Evolutionary conservation across 2,329 filamentous ascomycete species (phyloP).

Genomic region (Ascochyta rabiei): DNA sequence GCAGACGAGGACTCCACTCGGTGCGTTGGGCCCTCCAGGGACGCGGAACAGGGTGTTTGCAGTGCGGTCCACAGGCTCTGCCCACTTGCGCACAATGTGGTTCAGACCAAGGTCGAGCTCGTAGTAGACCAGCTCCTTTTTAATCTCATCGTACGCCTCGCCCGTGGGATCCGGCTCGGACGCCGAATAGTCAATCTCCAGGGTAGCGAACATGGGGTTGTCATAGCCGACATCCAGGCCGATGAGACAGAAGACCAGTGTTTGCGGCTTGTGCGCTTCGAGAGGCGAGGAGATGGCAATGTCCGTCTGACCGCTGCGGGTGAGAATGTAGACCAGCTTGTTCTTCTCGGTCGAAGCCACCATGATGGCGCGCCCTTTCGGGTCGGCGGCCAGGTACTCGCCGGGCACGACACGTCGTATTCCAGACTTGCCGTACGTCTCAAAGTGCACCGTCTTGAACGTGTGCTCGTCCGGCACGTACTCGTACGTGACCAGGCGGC

Average conservation of each 20-base stretch:
- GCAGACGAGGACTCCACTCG: constrained; percentile 93
- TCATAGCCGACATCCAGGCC: constrained; percentile 95
- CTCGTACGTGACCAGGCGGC: constrained; percentile 91
- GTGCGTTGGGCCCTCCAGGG: constrained; percentile 89
- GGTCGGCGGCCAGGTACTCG: constrained; percentile 94
- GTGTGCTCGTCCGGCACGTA: constrained; percentile 85
- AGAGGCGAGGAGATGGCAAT: constrained; percentile 96
- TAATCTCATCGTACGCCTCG: constrained; percentile 77
- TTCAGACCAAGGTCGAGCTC: constrained; percentile 96
- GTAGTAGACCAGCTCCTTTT: constrained; percentile 95
- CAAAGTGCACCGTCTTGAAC: constrained; percentile 88
- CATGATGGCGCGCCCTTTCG: constrained; percentile 92
- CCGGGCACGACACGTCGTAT: constrained; percentile 91
- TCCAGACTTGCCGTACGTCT: constrained; percentile 98
- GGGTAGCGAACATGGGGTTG: constrained; percentile 92
- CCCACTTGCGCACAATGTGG: constrained; percentile 96
- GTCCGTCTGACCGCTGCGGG: constrained; percentile 91
- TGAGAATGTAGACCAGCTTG: constrained; percentile 98
- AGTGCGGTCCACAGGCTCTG: constrained; percentile 87
- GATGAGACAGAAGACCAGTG: constrained; percentile 84
- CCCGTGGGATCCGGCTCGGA: constrained; percentile 90
- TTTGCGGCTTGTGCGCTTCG: constrained; percentile 92
- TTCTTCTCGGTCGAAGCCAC: constrained; percentile 97
- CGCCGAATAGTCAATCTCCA: constrained; percentile 93
- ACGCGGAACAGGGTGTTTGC: constrained; percentile 93